Base-by-base conservation (phyloP, 2,329 filamentous ascomycete genomes). In the Claviceps maximensis region DNA sequence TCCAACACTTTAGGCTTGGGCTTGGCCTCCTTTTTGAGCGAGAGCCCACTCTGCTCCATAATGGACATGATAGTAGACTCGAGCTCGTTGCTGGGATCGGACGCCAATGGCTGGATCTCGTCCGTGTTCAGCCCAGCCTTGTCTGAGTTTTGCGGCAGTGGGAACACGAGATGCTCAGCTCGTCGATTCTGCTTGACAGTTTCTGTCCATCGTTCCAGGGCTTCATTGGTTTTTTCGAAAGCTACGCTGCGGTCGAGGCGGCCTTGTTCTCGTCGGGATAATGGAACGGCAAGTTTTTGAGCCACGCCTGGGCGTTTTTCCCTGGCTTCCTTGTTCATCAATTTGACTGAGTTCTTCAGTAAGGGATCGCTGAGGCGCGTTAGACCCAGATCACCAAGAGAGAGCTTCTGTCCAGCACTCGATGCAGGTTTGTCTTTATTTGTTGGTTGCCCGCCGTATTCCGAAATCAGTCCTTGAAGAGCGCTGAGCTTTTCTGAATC, bases 151-250 rank as follows among this genome's bases (percentile, higher is more conserved):
- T 89, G 84, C 2, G 84, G 78, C 0, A 97, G 76, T 5, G 93
- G 93, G 63, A 98, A 98, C 21, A 84, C 76, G 13, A 98, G 74
- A 66, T 95, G 89, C 58, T 97, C 93, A 1, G 91, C 90, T 60
- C 89, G 80, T 55, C 93, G 85, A 67, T 96, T 96, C 33, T 88
- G 82, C 70, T 96, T 95, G 62, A 98, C 89, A 0, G 93, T 97
- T 56, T 96, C 91, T 33, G 85, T 85, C 93, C 93, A 98, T 61
- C 89, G 82, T 57, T 87, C 83, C 27, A 98, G 74, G 0, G 89
- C 91, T 67, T 96, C 85, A 62, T 94, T 95, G 50, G 89, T 90
- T 73, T 95, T 90, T 38, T 89, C 82, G 61, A 90, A 94, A 2
- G 93, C 93, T 25, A 83, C 89, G 51, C 76, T 74, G 50, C 93